Evolutionary conservation across 2,329 filamentous ascomycete genomes (phyloP).

Genomic region (Fusarium euwallaceae): DNA sequence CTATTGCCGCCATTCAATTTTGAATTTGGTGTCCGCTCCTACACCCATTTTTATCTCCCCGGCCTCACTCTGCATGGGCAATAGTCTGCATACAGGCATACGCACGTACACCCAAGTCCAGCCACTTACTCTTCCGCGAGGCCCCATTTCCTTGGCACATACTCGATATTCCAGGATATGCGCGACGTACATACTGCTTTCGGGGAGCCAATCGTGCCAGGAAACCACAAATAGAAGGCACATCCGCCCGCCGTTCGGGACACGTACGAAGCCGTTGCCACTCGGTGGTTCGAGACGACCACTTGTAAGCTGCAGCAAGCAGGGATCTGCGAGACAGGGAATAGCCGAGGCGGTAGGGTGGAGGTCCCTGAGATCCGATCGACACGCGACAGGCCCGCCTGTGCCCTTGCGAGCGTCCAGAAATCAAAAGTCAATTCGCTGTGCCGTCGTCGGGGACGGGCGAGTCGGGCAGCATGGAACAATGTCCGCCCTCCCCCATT

Average conservation of each 20-base stretch:
- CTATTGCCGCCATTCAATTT: conserved; percentile 4
- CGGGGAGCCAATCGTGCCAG: conserved; percentile 5
- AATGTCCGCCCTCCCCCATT: conserved; percentile 2
- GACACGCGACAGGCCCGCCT: conserved; percentile 43
- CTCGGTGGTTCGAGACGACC: conserved; percentile 29
- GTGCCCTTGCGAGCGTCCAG: conserved; percentile 19
- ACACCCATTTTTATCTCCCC: conserved; percentile 7
- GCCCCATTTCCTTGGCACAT: conserved; percentile 15
- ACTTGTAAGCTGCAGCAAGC: conserved; percentile 27
- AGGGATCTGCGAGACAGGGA: conserved; percentile 42
- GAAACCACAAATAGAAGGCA: conserved; percentile 17
- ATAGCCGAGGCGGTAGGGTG: conserved; percentile 42
- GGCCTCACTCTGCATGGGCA: conserved; percentile 1
- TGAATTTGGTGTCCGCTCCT: conserved; percentile 3
- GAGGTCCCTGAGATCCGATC: conserved; percentile 50
- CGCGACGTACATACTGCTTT: conserved; percentile 11
- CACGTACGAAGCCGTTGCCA: conserved; percentile 41
- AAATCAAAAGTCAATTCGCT: conserved; percentile 44
- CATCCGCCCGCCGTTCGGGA: conserved; percentile 26
- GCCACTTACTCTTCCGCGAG: conserved; percentile 3
- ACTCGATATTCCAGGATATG: conserved; percentile 1
- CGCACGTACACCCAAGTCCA: neutral
- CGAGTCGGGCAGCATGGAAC: conserved; percentile 7
- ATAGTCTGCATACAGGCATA: neutral
- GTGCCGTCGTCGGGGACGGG: conserved; percentile 13